Evolutionary conservation across 2,329 filamentous ascomycete species (phyloP).

Genomic region (Aspergillus ustus): DNA sequence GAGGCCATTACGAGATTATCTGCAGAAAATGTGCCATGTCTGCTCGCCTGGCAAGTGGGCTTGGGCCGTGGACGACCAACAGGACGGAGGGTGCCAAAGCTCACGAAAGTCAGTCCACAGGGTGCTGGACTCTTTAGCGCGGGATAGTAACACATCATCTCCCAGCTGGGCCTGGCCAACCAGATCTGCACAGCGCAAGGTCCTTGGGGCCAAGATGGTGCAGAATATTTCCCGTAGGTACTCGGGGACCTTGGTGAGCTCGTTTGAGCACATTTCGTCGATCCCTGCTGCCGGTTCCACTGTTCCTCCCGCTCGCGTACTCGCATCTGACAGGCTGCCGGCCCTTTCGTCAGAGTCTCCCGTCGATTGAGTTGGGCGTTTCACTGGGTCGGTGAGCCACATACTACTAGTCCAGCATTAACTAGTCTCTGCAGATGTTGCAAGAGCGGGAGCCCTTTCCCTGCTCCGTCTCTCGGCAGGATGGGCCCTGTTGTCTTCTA

Average conservation of each 20-base stretch:
- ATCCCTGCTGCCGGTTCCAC: slow-evolving; percentile 14
- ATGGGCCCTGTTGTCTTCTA: not conserved
- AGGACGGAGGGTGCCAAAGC: not conserved
- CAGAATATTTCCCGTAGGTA: slow-evolving; percentile 2
- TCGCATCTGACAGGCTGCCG: not conserved
- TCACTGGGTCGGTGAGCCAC: no score
- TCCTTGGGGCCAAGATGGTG: slow-evolving; percentile 2
- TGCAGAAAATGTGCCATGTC: not conserved
- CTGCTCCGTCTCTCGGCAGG: not conserved
- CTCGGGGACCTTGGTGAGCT: slow-evolving; percentile 34
- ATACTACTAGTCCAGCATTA: no score
- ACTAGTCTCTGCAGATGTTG: no score
- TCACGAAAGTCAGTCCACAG: slow-evolving; percentile 3
- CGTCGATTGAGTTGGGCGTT: not conserved
- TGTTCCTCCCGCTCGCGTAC: not conserved
- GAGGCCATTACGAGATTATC: not conserved
- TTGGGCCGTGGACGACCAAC: not conserved
- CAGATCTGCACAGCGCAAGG: slow-evolving; percentile 13
- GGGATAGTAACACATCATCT: not conserved
- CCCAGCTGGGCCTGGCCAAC: not conserved
- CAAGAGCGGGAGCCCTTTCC: not conserved
- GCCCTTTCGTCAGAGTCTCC: not conserved
- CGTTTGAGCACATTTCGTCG: slow-evolving; percentile 35
- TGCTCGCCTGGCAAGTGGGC: not conserved
- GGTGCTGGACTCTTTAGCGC: not conserved